Conservation (phyloP, 306 rosid species). For the Dalbergia cochinchinensis region DNA sequence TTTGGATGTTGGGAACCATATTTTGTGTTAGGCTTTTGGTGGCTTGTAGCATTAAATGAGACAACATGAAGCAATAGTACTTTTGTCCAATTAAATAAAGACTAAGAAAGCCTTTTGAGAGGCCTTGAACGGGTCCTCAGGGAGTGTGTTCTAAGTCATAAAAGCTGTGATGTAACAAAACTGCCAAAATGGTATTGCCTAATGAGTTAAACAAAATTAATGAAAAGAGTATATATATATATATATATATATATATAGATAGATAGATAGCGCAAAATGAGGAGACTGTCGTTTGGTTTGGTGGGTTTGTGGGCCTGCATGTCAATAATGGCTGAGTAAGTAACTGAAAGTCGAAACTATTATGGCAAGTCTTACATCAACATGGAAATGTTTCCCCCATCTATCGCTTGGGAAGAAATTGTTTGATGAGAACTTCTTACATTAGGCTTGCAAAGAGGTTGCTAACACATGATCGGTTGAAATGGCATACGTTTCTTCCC, state of each 20-base stretch:
- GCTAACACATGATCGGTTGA: too few species aligned
- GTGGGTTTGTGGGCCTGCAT: conserved; percentile 63
- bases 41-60: conserved; percentile 52
- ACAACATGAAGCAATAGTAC: conserved; percentile 49
- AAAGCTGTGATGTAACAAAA: conserved; percentile 35
- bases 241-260: background rate
- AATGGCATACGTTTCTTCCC: too few species aligned
- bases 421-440: background rate
- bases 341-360: conserved; percentile 48
- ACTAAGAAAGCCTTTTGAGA: conserved; percentile 21
- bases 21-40: conserved; percentile 34
- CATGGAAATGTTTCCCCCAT: conserved; percentile 34
- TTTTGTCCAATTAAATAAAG: conserved; percentile 44
- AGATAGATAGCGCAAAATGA: conserved; percentile 46
- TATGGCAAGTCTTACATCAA: conserved; percentile 34
- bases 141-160: conserved; percentile 49
- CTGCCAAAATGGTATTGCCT: conserved; percentile 18
- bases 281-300: conserved; percentile 57
- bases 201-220: background rate
- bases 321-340: conserved; percentile 60
- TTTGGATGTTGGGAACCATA: conserved; percentile 48
- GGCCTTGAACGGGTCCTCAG: conserved; percentile 57
- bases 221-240: background rate
- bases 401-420: background rate
- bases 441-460: too few species aligned